Conservation (phyloP, 441 rosid genomes). For the Gossypium schwendimanii region DNA sequence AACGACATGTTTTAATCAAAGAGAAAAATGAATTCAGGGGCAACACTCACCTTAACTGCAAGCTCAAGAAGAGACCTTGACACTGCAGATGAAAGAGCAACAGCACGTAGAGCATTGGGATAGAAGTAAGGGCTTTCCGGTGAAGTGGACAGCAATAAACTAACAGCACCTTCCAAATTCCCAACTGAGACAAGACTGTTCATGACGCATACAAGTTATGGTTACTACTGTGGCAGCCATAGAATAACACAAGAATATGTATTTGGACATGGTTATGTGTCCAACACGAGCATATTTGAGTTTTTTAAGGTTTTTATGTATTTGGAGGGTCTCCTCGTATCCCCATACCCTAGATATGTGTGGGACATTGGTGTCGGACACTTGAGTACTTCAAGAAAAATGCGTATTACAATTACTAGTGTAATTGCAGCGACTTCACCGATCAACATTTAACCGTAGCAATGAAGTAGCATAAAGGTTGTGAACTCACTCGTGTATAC, state of each 20-base stretch:
- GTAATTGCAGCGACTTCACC: neutral
- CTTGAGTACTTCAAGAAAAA: no score
- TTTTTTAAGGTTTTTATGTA: no score
- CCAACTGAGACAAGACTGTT: slow-evolving; percentile 84
- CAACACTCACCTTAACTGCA: slow-evolving; percentile 73
- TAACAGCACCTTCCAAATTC: slow-evolving; percentile 93
- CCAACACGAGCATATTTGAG: no score
- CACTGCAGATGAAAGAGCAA: slow-evolving; percentile 96
- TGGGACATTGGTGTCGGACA: no score
- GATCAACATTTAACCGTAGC: slow-evolving; percentile 1
- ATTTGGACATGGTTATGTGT: no score
- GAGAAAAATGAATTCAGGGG: neutral
- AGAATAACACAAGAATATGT: neutral
- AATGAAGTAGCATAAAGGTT: neutral
- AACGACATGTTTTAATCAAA: neutral
- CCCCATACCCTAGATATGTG: no score
- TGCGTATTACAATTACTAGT: no score
- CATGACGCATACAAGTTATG: neutral
- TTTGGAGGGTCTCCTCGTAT: no score
- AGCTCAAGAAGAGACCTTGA: slow-evolving; percentile 93
- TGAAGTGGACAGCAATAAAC: slow-evolving; percentile 80
- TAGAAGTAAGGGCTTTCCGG: slow-evolving; percentile 94
- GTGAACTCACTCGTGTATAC: slow-evolving; percentile 78
- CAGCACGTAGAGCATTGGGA: slow-evolving; percentile 93
- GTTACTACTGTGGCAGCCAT: slow-evolving; percentile 1